These are phyloP conservation scores for Mycena galericulata DNA, from an alignment of 768 basidiomycete species.

Conservation along the genomic window DNA sequence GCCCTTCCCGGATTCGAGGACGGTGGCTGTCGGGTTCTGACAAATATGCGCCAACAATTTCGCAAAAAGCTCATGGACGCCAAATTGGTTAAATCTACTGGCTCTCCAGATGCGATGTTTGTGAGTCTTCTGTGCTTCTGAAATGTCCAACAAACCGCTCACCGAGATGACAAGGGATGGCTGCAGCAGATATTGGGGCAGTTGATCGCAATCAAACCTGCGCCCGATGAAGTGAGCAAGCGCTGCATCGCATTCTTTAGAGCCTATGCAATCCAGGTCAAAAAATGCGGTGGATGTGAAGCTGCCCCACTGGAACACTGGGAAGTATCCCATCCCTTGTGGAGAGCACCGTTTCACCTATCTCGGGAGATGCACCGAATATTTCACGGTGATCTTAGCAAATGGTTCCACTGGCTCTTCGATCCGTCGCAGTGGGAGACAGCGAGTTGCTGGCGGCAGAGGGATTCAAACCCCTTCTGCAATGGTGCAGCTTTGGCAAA, in stretches of 20 bases:
- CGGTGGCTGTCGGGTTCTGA: background rate
- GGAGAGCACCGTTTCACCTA: constrained; percentile 14
- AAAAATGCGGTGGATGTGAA: constrained; percentile 9
- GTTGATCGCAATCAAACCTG: background rate
- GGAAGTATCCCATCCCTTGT: constrained; percentile 18
- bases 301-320: constrained; percentile 17
- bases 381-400: constrained; percentile 9
- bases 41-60: background rate
- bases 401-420: constrained; percentile 22
- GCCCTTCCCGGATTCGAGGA: background rate
- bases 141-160: background rate
- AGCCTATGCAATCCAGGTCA: constrained; percentile 6
- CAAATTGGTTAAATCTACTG: background rate
- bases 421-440: constrained; percentile 13
- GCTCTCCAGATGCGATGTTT: constrained; percentile 8
- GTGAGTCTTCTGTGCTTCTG: background rate
- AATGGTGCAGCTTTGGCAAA: background rate
- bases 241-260: constrained; percentile 10
- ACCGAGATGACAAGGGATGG: constrained; percentile 7
- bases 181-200: constrained; percentile 1
- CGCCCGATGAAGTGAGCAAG: background rate
- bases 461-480: constrained; percentile 5
- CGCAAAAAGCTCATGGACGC: background rate
- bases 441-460: constrained; percentile 18
- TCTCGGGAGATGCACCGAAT: background rate